phyloP scores from a whole-genome alignment of 108 stramenopile species.

The Nitzschia inconspicua region DNA sequence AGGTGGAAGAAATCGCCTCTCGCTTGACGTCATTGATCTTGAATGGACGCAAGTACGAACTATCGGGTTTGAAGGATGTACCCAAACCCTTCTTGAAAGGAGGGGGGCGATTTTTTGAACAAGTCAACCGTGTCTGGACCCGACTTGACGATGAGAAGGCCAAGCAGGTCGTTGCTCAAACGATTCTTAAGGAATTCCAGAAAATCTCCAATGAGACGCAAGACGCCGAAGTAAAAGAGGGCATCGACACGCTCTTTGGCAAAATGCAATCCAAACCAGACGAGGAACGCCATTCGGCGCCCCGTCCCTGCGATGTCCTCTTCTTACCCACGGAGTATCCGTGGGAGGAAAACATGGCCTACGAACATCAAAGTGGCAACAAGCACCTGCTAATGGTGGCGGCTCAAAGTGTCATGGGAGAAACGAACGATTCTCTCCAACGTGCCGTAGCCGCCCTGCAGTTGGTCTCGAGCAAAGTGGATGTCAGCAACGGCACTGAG shows the following conservation, averaged over 20 bases:
- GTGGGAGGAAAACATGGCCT: slow-evolving; percentile 30
- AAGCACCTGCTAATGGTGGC: slow-evolving; percentile 37
- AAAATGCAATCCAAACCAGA: not conserved
- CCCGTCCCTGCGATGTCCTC: slow-evolving; percentile 36
- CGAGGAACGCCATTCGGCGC: slow-evolving; percentile 18
- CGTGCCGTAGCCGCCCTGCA: slow-evolving; percentile 35
- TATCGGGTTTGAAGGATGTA: slow-evolving; percentile 44
- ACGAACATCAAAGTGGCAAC: slow-evolving; percentile 45
- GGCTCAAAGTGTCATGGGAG: slow-evolving; percentile 29
- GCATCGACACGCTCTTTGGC: slow-evolving; percentile 8
- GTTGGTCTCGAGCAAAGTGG: slow-evolving; percentile 22
- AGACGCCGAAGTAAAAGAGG: not conserved
- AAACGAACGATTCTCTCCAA: slow-evolving; percentile 15
- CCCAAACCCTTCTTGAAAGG: slow-evolving; percentile 36
- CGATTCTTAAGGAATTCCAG: too few species aligned
- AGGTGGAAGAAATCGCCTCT: slow-evolving; percentile 19
- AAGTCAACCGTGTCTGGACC: not conserved
- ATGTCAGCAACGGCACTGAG: slow-evolving; percentile 19
- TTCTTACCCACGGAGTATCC: slow-evolving; percentile 19
- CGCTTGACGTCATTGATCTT: slow-evolving; percentile 15
- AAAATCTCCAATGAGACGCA: not conserved
- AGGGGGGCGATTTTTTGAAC: slow-evolving; percentile 27
- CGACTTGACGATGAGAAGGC: slow-evolving; percentile 17
- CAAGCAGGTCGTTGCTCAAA: not conserved
- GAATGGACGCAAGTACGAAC: slow-evolving; percentile 29